These are phyloP conservation scores for Rusavskia elegans DNA, from an alignment of 495 filamentous ascomycete species.

Conservation along the genomic window DNA sequence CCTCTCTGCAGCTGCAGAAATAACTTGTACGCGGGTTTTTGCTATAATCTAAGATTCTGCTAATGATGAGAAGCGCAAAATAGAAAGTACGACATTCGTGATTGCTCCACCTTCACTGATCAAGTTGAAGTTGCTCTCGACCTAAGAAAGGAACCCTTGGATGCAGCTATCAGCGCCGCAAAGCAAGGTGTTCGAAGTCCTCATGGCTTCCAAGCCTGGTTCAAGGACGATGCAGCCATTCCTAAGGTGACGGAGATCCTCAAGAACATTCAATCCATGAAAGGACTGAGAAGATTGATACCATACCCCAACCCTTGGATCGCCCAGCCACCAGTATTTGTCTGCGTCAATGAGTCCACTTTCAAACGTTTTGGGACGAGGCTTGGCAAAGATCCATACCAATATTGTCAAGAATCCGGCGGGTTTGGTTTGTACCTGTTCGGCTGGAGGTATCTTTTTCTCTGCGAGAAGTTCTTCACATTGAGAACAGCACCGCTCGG, in stretches of 20 bases:
- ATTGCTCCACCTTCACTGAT: not conserved
- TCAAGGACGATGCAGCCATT: not conserved
- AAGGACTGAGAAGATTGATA: not conserved
- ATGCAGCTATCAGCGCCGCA: not conserved
- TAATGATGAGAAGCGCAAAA: not conserved
- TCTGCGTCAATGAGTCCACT: conserved; percentile 2
- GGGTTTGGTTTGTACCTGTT: not conserved
- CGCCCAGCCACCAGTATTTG: conserved; percentile 1
- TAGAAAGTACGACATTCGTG: not conserved
- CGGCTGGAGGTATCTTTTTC: conserved; percentile 3
- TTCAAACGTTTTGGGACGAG: not conserved
- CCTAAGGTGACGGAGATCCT: not conserved
- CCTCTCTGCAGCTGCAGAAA: not conserved
- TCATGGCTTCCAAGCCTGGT: not conserved
- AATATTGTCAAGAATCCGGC: not conserved
- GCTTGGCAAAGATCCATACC: not conserved
- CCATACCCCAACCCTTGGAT: not conserved
- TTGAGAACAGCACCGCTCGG: not conserved
- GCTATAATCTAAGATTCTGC: not conserved
- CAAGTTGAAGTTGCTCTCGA: not conserved
- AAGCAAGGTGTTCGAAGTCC: not conserved
- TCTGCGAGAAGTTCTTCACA: conserved; percentile 1
- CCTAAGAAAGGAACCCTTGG: not conserved
- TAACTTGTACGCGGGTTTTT: not conserved
- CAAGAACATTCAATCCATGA: not conserved